phyloP scores from a whole-genome alignment of 208 protist species.

The Wallacemonas sp. region DNA sequence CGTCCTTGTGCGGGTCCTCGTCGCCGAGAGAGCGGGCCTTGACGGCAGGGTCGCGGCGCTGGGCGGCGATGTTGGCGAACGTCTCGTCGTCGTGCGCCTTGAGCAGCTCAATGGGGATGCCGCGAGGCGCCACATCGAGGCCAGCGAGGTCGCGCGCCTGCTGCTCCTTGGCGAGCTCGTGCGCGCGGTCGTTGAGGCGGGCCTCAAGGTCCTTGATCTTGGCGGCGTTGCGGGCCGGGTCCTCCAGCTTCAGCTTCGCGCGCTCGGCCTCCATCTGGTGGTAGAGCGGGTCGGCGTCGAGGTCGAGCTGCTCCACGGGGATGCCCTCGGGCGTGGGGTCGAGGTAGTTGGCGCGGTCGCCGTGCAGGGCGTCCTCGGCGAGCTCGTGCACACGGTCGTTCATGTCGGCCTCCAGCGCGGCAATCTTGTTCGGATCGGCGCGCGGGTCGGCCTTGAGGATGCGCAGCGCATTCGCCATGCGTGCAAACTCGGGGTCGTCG shows the following conservation, averaged over 20 bases:
- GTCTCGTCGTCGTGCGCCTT: slow-evolving; percentile 60
- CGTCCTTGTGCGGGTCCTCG: slow-evolving; percentile 19
- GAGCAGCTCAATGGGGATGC: slow-evolving; percentile 63
- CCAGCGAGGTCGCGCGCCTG: slow-evolving; percentile 50
- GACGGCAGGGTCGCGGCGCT: slow-evolving; percentile 42
- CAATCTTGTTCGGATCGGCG: slow-evolving; percentile 54
- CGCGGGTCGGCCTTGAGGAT: slow-evolving; percentile 48
- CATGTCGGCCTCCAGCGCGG: slow-evolving; percentile 71
- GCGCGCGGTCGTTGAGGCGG: slow-evolving; percentile 71
- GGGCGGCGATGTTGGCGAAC: slow-evolving; percentile 46
- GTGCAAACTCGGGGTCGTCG: slow-evolving; percentile 63
- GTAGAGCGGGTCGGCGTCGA: slow-evolving; percentile 64
- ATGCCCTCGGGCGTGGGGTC: slow-evolving; percentile 65
- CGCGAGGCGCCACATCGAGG: slow-evolving; percentile 48
- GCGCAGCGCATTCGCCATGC: slow-evolving; percentile 58
- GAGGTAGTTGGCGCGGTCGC: slow-evolving; percentile 54
- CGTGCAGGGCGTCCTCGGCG: slow-evolving; percentile 44
- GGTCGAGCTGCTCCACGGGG: slow-evolving; percentile 43
- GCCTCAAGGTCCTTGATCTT: slow-evolving; percentile 72
- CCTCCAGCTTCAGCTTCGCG: slow-evolving; percentile 65
- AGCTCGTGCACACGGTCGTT: slow-evolving; percentile 72
- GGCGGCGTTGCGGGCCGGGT: slow-evolving; percentile 51
- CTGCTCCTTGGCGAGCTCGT: slow-evolving; percentile 74
- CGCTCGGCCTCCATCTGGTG: slow-evolving; percentile 77
- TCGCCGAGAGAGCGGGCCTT: slow-evolving; percentile 34